Percentiles rank a stretch among this genome's conserved stretches.
Evolutionary conservation across 495 filamentous ascomycete species (phyloP).

Genomic region (Penicillium pulvis): DNA sequence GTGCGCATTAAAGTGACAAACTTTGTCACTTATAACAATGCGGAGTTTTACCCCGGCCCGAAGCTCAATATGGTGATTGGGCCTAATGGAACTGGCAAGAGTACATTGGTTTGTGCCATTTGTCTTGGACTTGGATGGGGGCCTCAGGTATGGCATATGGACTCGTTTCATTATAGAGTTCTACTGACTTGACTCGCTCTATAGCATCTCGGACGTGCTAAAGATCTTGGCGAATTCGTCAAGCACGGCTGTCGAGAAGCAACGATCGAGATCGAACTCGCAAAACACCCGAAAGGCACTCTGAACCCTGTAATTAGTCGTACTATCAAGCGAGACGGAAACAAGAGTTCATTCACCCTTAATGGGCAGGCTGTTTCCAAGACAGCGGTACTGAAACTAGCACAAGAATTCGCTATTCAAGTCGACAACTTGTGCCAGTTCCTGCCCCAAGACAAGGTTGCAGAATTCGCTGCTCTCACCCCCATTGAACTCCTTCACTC

Average conservation of each 20-base stretch:
- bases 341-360: conserved; percentile 71
- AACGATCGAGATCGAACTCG: conserved; percentile 84
- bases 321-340: conserved; percentile 77
- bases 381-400: conserved; percentile 64
- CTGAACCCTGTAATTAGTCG: conserved; percentile 74
- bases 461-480: conserved; percentile 85
- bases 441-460: conserved; percentile 93
- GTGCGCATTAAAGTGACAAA: conserved; percentile 83
- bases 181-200: conserved; percentile 13
- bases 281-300: conserved; percentile 49
- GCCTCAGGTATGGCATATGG: conserved; percentile 53
- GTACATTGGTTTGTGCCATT: conserved; percentile 95
- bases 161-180: neutral
- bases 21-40: conserved; percentile 93
- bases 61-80: conserved; percentile 99
- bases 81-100: conserved; percentile 97
- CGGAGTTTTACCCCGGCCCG: conserved; percentile 86
- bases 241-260: conserved; percentile 83
- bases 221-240: conserved; percentile 84
- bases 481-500: conserved; percentile 83
- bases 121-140: conserved; percentile 89
- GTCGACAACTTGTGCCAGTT: conserved; percentile 99
- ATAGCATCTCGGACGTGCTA: conserved; percentile 82
- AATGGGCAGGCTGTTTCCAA: conserved; percentile 60
- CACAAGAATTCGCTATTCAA: conserved; percentile 76